Percentiles rank a stretch among this genome's conserved stretches.
Evolutionary conservation across 179 eudicot species (phyloP).

Genomic region (Silene vulgaris): DNA sequence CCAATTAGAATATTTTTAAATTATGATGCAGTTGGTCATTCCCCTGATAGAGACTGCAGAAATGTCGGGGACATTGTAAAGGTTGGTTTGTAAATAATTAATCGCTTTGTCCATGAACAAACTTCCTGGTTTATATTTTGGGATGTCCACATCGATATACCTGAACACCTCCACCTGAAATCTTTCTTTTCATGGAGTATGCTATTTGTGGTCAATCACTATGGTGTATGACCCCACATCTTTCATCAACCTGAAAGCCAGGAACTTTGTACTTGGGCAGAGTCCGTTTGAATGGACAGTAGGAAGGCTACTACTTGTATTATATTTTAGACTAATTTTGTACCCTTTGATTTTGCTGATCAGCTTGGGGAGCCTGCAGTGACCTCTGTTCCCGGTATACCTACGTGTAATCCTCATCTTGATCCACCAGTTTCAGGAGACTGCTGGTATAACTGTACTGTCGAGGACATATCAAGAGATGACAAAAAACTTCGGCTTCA

Average conservation of each 20-base stretch:
- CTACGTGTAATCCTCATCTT: conserved; percentile 66
- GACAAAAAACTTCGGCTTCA: conserved; percentile 70
- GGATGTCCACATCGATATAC: not conserved
- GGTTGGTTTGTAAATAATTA: conserved; percentile 34
- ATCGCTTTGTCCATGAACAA: not conserved
- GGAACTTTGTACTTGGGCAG: not conserved
- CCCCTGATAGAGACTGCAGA: conserved; percentile 81
- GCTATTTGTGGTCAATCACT: not conserved
- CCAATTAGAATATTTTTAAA: conserved; percentile 89
- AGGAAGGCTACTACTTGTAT: conserved; percentile 3
- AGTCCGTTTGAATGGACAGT: not conserved
- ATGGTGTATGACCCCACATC: not conserved
- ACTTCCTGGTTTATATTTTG: not conserved
- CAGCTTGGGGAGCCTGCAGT: conserved; percentile 91
- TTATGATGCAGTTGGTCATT: conserved; percentile 97
- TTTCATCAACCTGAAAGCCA: not conserved
- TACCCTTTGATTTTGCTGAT: conserved; percentile 9
- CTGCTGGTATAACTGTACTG: conserved; percentile 90
- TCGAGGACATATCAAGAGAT: conserved; percentile 67
- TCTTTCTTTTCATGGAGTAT: not conserved
- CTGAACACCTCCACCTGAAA: not conserved
- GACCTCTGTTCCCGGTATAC: conserved; percentile 47
- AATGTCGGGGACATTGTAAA: conserved; percentile 81
- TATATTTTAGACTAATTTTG: conserved; percentile 9
- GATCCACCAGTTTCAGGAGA: conserved; percentile 77